Evolutionary conservation across 2,329 filamentous ascomycete genomes (phyloP).

Genomic region (Talaromyces islandicus): DNA sequence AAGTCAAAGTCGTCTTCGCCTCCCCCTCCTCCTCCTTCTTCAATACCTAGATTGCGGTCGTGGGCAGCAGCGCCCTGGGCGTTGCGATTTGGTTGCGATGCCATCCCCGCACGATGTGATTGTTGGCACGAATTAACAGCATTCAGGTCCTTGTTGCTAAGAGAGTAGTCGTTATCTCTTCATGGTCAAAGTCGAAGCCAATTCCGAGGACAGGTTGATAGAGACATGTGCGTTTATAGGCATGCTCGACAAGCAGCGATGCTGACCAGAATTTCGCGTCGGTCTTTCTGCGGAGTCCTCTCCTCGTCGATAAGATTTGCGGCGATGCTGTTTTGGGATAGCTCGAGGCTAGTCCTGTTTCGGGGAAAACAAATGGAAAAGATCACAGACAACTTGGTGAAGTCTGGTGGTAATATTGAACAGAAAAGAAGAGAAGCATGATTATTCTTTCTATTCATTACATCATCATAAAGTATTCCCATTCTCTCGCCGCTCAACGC

Average conservation of each 20-base stretch:
- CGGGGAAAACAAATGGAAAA: too few relatives aligned
- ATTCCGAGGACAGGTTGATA: background rate
- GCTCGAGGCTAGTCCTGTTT: background rate
- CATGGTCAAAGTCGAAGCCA: background rate
- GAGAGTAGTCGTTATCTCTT: background rate
- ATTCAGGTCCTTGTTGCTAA: background rate
- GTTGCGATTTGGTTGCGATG: background rate
- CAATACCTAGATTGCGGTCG: background rate
- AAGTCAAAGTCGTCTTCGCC: slow-evolving; percentile 21
- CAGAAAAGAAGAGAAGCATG: background rate
- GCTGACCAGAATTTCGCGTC: background rate
- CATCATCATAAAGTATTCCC: background rate
- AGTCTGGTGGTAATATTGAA: background rate
- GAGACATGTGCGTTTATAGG: background rate
- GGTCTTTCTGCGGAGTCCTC: background rate
- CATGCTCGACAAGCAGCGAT: background rate
- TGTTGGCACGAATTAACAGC: background rate
- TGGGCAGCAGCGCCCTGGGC: background rate
- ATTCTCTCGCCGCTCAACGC: background rate
- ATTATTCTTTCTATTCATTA: background rate
- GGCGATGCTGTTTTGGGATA: background rate
- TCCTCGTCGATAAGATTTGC: background rate
- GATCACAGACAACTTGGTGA: too few relatives aligned
- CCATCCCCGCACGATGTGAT: background rate
- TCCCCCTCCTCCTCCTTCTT: slow-evolving; percentile 1